Conservation (phyloP, 495 filamentous ascomycete genomes). For the Talaromyces nanjingensis region DNA sequence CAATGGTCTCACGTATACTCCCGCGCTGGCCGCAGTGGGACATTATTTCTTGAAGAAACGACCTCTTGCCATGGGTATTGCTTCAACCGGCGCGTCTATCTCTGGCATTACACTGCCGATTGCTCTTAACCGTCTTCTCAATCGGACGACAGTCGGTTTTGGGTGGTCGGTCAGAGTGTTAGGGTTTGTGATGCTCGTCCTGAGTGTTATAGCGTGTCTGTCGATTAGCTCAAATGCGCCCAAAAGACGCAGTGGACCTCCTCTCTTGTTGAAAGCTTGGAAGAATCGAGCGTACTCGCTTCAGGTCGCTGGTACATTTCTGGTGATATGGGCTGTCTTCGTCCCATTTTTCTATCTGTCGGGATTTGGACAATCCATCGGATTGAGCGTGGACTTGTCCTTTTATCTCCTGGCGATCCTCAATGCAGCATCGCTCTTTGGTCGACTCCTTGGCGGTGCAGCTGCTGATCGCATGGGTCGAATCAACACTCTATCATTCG, state of each 20-base stretch:
- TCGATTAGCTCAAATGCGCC: constrained; percentile 30
- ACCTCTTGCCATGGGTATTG: constrained; percentile 28
- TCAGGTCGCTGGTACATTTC: constrained; percentile 14
- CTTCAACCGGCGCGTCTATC: constrained; percentile 26
- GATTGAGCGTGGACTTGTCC: constrained; percentile 12
- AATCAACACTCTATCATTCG: constrained; percentile 15
- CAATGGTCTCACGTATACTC: constrained; percentile 28
- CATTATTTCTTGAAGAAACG: constrained; percentile 31
- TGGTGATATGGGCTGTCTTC: constrained; percentile 14
- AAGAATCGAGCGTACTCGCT: constrained; percentile 13
- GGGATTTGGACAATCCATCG: constrained; percentile 10
- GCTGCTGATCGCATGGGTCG: constrained; percentile 20
- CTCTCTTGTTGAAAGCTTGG: constrained; percentile 30
- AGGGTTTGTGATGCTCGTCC: constrained; percentile 52
- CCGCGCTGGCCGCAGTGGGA: constrained; percentile 21
- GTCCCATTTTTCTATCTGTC: constrained; percentile 19
- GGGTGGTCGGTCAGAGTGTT: constrained; percentile 57
- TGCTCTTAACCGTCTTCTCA: constrained; percentile 18
- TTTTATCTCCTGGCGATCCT: constrained; percentile 19
- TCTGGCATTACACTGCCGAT: constrained; percentile 28
- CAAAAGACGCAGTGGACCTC: constrained; percentile 15
- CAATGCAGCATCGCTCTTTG: constrained; percentile 21
- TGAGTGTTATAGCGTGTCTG: constrained; percentile 32
- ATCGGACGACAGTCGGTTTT: constrained; percentile 31
- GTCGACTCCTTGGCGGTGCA: constrained; percentile 16